Evolutionary conservation across 441 rosid species (phyloP).

Genomic region (Pelargonium myrrhifolium): DNA sequence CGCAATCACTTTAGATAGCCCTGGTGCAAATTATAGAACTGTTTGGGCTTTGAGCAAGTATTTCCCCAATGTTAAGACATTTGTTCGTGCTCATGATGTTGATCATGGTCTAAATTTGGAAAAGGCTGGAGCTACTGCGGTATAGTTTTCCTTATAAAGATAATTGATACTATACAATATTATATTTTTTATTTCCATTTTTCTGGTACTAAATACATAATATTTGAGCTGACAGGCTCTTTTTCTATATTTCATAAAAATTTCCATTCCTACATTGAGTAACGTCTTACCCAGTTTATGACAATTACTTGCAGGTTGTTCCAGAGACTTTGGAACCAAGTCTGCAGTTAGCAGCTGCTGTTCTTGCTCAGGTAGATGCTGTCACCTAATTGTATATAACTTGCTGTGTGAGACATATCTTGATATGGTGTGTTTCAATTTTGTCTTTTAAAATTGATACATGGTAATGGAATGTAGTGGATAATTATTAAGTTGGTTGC

Average conservation of each 20-base stretch:
- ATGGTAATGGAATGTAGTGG: background rate
- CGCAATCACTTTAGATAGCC: conserved; percentile 85
- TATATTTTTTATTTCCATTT: background rate
- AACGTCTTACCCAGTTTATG: conserved; percentile 3
- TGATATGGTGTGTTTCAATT: background rate
- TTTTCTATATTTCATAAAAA: background rate
- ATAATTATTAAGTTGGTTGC: background rate
- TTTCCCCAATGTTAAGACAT: conserved; percentile 89
- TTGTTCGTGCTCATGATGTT: conserved; percentile 96
- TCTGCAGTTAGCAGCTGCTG: conserved; percentile 97
- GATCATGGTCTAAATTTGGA: conserved; percentile 94
- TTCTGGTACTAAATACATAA: conserved; percentile 3
- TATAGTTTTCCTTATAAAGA: conserved; percentile 20
- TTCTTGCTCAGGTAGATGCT: conserved; percentile 78
- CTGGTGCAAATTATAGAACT: conserved; percentile 97
- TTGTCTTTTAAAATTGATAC: background rate
- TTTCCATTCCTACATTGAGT: background rate
- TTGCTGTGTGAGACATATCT: conserved; percentile 3
- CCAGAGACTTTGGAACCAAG: conserved; percentile 98
- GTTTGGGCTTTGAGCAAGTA: conserved; percentile 98
- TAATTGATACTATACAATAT: background rate
- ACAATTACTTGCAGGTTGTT: conserved; percentile 41
- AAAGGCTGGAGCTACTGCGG: conserved; percentile 96
- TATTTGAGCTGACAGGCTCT: conserved; percentile 1
- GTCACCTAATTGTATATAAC: conserved; percentile 1